Conservation (phyloP, 2,329 filamentous ascomycete genomes). For the Dryadomyces quercus-mongolicae region DNA sequence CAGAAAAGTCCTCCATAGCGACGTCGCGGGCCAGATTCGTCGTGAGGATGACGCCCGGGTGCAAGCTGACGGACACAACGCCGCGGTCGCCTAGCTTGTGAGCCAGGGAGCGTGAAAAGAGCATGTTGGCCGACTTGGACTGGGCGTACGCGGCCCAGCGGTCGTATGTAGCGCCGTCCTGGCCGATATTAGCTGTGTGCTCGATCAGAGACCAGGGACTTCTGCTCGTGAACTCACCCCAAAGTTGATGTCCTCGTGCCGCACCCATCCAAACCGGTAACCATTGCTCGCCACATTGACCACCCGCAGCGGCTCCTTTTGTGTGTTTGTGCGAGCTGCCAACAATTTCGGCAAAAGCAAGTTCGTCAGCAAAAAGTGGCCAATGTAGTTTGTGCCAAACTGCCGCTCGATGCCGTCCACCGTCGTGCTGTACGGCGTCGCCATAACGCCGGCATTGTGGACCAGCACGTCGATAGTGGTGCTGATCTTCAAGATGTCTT, state of each 20-base stretch:
- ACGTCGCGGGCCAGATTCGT: conserved; percentile 5
- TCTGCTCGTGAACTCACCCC: conserved; percentile 10
- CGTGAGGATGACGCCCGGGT: conserved; percentile 8
- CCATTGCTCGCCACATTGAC: conserved; percentile 9
- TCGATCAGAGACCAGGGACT: neutral
- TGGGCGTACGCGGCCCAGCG: conserved; percentile 16
- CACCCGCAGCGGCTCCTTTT: neutral
- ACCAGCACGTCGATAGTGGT: conserved; percentile 26
- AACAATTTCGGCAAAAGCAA: conserved; percentile 30
- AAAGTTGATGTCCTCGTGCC: conserved; percentile 7
- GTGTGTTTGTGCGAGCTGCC: conserved; percentile 5
- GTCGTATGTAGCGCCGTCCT: conserved; percentile 14
- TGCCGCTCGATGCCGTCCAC: conserved; percentile 30
- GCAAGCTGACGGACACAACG: conserved; percentile 4
- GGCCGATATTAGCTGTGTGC: conserved; percentile 4
- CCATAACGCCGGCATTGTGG: conserved; percentile 32
- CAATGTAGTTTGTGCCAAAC: conserved; percentile 35
- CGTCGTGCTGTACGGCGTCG: conserved; percentile 19
- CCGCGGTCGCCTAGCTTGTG: neutral
- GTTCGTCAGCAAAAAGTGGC: conserved; percentile 36
- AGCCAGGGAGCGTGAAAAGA: conserved; percentile 13
- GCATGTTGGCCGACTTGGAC: conserved; percentile 18
- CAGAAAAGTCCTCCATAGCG: neutral
- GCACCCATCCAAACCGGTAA: neutral
- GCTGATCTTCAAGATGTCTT: conserved; percentile 19